Percentiles rank a stretch among this genome's conserved stretches.
Evolutionary conservation across 805 yeast species (phyloP).

Genomic region (Candida mattraensis): DNA sequence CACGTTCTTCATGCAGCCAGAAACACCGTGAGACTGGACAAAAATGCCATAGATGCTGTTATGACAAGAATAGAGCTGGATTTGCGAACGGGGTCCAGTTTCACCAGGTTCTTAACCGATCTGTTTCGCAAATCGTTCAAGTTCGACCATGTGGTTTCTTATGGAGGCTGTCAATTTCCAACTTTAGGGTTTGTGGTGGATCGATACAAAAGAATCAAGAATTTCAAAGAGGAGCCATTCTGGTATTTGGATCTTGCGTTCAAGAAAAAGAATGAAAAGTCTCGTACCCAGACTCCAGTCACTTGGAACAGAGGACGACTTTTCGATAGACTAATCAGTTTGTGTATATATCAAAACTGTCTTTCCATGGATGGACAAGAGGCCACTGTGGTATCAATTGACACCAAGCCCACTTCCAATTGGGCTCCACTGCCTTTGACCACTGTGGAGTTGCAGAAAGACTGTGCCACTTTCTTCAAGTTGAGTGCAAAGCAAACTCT

Average conservation of each 20-base stretch:
- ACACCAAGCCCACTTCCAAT: constrained; percentile 65
- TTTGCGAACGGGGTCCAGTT: constrained; percentile 82
- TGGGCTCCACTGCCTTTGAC: constrained; percentile 89
- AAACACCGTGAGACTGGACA: constrained; percentile 62
- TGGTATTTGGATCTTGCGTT: constrained; percentile 69
- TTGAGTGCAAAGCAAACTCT: constrained; percentile 79
- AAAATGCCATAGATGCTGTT: constrained; percentile 78
- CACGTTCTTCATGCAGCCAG: constrained; percentile 78
- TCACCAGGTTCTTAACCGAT: constrained; percentile 77
- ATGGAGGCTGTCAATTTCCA: constrained; percentile 96
- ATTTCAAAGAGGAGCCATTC: constrained; percentile 73
- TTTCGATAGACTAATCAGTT: constrained; percentile 69
- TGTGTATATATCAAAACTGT: constrained; percentile 68
- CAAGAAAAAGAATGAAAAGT: constrained; percentile 34
- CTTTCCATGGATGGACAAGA: constrained; percentile 41
- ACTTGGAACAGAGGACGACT: constrained; percentile 73
- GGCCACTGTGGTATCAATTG: constrained; percentile 53
- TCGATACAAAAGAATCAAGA: constrained; percentile 70
- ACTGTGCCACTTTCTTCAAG: constrained; percentile 72
- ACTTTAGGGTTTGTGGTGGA: constrained; percentile 96
- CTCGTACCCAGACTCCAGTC: constrained; percentile 41
- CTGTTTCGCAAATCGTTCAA: constrained; percentile 39
- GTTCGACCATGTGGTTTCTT: constrained; percentile 50
- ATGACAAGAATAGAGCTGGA: constrained; percentile 84
- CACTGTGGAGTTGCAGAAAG: constrained; percentile 89